phyloP scores from a whole-genome alignment of 768 basidiomycete genomes.

The Suillus variegatus region DNA sequence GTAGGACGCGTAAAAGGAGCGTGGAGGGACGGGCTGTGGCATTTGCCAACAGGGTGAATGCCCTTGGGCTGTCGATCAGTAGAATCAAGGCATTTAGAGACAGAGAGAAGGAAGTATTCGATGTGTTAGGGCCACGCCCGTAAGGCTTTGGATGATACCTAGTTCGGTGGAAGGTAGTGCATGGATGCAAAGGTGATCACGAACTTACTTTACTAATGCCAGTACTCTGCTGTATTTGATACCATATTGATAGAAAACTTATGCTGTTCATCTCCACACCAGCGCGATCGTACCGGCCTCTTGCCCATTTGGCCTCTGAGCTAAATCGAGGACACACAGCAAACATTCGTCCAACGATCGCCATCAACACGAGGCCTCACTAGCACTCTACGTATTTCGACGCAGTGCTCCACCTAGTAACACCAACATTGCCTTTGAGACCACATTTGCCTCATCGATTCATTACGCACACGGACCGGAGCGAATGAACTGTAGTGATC shows the following conservation, averaged over 20 bases:
- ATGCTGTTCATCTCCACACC: neutral
- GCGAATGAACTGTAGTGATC: neutral
- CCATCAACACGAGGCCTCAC: neutral
- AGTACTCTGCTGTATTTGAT: slow-evolving; percentile 1
- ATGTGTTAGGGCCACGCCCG: slow-evolving; percentile 55
- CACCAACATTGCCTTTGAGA: neutral
- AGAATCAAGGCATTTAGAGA: slow-evolving; percentile 71
- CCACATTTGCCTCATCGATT: neutral
- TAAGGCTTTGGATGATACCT: neutral
- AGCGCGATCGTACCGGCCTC: neutral
- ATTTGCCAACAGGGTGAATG: slow-evolving; percentile 79
- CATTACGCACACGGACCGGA: neutral
- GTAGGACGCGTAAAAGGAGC: slow-evolving; percentile 44
- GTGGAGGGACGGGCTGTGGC: slow-evolving; percentile 65
- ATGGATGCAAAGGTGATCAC: neutral
- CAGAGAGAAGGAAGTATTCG: slow-evolving; percentile 69
- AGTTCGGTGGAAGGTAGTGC: neutral
- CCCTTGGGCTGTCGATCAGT: slow-evolving; percentile 70
- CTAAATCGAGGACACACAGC: neutral
- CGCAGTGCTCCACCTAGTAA: neutral
- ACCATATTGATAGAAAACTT: neutral
- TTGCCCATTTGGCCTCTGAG: neutral
- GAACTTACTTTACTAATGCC: slow-evolving; percentile 4
- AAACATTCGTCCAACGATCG: neutral
- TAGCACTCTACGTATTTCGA: neutral